A percentile compares a stretch with the other conserved stretches of the same genome.
phyloP scores from a whole-genome alignment of 1,139 yeast species.

The Geotrichum armillariae region DNA sequence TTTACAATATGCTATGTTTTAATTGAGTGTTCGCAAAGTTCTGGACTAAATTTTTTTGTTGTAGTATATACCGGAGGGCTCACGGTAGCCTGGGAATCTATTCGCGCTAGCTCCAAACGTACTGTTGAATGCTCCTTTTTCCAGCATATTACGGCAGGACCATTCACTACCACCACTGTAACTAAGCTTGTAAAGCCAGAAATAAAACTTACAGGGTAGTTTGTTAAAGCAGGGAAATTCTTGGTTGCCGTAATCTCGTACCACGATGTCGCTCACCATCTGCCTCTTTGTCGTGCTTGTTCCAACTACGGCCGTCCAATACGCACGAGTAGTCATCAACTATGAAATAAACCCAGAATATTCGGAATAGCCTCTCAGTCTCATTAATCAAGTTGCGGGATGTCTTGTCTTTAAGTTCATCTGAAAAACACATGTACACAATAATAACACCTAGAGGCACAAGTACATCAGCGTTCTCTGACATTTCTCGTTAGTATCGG shows the following conservation, averaged over 20 bases:
- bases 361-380: conserved; percentile 53
- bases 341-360: conserved; percentile 60
- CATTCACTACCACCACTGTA: conserved; percentile 94
- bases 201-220: conserved; percentile 71
- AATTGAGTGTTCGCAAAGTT: conserved; percentile 43
- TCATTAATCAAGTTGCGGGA: conserved; percentile 65
- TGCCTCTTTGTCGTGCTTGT: conserved; percentile 44
- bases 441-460: conserved; percentile 60
- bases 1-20: conserved; percentile 71
- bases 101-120: conserved; percentile 1
- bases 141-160: conserved; percentile 82
- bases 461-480: conserved; percentile 23
- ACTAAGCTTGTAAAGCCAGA: conserved; percentile 88
- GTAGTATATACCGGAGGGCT: conserved; percentile 19
- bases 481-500: conserved; percentile 43
- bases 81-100: conserved; percentile 11
- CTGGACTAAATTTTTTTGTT: conserved; percentile 44
- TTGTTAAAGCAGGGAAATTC: conserved; percentile 48
- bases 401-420: conserved; percentile 61
- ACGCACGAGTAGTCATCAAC: conserved; percentile 93
- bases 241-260: conserved; percentile 43
- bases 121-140: conserved; percentile 51
- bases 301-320: conserved; percentile 73
- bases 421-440: conserved; percentile 80
- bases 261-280: conserved; percentile 47